Conservation (phyloP, 2,329 filamentous ascomycete genomes). For the Sporothrix schenckii region DNA sequence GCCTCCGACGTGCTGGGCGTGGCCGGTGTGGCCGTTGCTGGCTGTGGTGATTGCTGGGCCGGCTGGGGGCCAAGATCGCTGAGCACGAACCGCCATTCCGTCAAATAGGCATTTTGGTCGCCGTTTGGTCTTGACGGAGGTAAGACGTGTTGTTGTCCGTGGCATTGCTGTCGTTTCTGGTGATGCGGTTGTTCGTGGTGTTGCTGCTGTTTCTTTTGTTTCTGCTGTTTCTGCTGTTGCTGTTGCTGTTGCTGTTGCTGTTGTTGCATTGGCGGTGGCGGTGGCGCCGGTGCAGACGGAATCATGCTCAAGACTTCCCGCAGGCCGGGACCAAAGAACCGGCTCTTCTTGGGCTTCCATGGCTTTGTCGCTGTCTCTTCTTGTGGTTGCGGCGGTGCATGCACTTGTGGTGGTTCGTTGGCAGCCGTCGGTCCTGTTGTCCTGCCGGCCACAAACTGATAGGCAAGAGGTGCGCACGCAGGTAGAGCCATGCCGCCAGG, state of each 20-base stretch:
- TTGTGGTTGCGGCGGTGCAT: not conserved
- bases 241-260: too few species aligned
- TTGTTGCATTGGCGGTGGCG: too few species aligned
- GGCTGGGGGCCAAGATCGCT: not conserved
- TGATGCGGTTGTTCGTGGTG: too few species aligned
- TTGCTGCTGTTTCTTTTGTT: too few species aligned
- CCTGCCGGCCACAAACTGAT: not conserved
- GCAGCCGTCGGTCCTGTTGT: not conserved
- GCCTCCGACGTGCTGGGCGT: not conserved
- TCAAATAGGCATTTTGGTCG: not conserved
- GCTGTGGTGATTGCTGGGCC: not conserved
- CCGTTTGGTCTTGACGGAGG: not conserved
- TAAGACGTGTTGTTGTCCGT: too few species aligned
- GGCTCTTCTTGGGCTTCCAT: not conserved
- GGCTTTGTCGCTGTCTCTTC: not conserved
- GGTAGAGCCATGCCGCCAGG: slow-evolving; percentile 7
- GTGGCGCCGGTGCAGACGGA: not conserved
- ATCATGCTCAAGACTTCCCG: slow-evolving; percentile 19
- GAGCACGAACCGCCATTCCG: slow-evolving; percentile 16
- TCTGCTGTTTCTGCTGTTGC: too few species aligned
- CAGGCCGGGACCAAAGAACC: slow-evolving; percentile 14
- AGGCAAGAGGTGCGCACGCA: not conserved
- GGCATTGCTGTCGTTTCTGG: too few species aligned
- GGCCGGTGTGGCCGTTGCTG: not conserved
- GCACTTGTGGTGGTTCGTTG: not conserved